Percentiles rank a stretch among this genome's conserved stretches.
Conservation (phyloP, 1,139 yeast genomes). For the Tardiomyces blankii region DNA sequence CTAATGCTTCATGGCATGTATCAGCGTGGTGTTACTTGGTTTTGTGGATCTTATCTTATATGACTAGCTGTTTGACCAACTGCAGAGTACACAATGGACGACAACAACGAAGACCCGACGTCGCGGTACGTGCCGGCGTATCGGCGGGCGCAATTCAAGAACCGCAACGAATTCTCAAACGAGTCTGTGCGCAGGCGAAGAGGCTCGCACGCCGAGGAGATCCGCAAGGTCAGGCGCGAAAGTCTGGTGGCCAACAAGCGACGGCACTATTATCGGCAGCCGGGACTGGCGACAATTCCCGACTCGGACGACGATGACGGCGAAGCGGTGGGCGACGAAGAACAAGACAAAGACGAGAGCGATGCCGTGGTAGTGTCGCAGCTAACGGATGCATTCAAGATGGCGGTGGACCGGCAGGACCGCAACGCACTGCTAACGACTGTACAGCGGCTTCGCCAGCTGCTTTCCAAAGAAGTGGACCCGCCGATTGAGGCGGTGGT, state of each 20-base stretch:
- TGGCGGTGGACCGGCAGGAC: background rate
- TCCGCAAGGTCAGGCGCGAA: background rate
- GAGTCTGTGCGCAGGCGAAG: background rate
- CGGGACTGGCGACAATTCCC: background rate
- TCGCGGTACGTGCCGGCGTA: background rate
- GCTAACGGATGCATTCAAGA: background rate
- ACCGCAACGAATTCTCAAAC: background rate
- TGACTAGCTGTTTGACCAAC: no score
- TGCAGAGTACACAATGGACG: no score
- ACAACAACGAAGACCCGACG: background rate
- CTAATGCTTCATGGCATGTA: no score
- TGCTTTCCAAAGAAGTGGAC: conserved; percentile 81
- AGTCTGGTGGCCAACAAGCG: background rate
- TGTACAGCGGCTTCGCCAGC: conserved; percentile 68
- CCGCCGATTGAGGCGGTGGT: conserved; percentile 92
- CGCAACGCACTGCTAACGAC: conserved; percentile 45
- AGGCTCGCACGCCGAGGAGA: background rate
- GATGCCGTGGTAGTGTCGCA: background rate
- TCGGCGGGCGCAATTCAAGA: background rate
- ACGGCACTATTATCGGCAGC: background rate
- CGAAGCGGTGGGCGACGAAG: background rate
- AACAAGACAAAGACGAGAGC: background rate
- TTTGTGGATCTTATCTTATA: no score
- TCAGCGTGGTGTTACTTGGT: no score
- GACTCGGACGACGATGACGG: background rate